Conservation (phyloP, 192 early-diverging fungal species). For the Backusella tarrabulga region DNA sequence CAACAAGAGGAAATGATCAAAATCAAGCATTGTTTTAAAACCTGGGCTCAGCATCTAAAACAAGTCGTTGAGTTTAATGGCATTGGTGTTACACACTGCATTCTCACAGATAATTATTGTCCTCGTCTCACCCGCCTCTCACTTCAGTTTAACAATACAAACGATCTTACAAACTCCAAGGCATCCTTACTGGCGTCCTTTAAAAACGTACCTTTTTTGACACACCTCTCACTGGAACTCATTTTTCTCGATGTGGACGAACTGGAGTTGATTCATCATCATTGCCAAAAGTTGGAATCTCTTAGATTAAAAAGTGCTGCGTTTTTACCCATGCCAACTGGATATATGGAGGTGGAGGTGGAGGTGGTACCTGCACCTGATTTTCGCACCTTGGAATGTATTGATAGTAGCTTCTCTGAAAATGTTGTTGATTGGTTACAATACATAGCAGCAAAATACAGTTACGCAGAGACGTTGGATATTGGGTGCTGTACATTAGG, state of each 20-base stretch:
- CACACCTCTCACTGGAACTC: not conserved
- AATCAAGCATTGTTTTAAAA: not conserved
- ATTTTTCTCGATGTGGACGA: not conserved
- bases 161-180: not conserved
- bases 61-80: not conserved
- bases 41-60: not conserved
- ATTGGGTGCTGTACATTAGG: not conserved
- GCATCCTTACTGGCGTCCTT: not conserved
- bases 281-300: not conserved
- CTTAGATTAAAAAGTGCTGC: not conserved
- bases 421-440: not conserved
- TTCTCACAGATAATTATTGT: not conserved
- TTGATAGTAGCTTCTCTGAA: not conserved
- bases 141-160: not conserved
- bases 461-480: not conserved
- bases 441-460: not conserved
- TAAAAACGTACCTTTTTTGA: not conserved
- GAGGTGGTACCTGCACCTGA: not conserved
- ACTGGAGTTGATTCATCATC: not conserved
- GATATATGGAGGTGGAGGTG: no score
- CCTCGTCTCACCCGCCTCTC: constrained; percentile 1
- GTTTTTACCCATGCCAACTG: not conserved
- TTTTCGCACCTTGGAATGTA: not conserved
- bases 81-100: not conserved
- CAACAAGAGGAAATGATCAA: not conserved